Base-by-base conservation (phyloP, 768 basidiomycete genomes). In the Hypholoma sublateritium region DNA sequence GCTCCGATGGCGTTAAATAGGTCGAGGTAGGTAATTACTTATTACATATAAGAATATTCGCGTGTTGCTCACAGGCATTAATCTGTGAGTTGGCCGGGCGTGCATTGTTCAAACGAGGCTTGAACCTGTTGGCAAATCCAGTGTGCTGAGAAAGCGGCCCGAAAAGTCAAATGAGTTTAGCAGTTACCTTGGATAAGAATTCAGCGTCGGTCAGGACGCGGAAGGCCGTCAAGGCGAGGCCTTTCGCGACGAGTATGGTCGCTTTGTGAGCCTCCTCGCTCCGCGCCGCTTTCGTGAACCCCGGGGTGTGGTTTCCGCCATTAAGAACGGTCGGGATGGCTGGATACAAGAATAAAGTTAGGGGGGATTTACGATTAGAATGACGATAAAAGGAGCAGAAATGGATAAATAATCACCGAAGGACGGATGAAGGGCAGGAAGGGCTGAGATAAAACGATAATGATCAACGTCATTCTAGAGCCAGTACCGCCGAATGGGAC, bases 301-400 rank as follows among this genome's bases (percentile, higher is more conserved):
- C 81, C 9, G 83, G 75, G 1, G 90, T 90, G 63, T 92, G 90
- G 64, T 92, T 92, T n/a, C 85, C 86, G 41, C 88, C 89, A 50
- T 80, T 73, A 6, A 82, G 81, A 59, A 76, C 74, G 5, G 88
- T 88, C n/a, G 89, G 89, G 52, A 92, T 90, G 25, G 84, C 88
- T 88, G 59, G 48, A 32, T 45, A 53, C 57, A 34, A 21, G 46
- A 48, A 32, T 32, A 32, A 32, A 32, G 34, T 42, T 39, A 58
- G 35, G 14, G 21, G 34, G 48, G 25, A 19, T 62, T 50, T 44
- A 19, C 62, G 68, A 59, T 66, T 63, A 36, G 70, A 52, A 67
- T 61, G 6, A 68, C 19, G 47, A 36, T 73, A 58, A 57, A 60
- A 21, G 8, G 44, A 59, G 37, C 13, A 25, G 22, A 42, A 12